phyloP scores from a whole-genome alignment of 2,329 filamentous ascomycete genomes.

The Phialocephala sp. region DNA sequence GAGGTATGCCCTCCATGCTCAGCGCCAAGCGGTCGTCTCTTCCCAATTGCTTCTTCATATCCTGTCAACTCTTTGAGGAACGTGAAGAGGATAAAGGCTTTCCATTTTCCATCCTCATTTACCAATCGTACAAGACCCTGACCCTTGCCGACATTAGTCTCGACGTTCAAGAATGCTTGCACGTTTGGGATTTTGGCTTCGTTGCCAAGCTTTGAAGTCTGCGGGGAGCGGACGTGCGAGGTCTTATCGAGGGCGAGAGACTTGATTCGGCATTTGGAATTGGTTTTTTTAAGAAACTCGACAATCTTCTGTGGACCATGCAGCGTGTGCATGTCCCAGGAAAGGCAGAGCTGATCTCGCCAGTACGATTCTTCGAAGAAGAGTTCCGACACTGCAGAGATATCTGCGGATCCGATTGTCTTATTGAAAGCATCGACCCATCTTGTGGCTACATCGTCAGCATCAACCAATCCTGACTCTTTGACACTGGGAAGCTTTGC shows the following conservation, averaged over 20 bases:
- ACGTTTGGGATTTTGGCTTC: constrained; percentile 52
- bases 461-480: constrained; percentile 23
- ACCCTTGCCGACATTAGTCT: constrained; percentile 60
- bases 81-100: constrained; percentile 69
- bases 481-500: constrained; percentile 29
- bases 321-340: constrained; percentile 61
- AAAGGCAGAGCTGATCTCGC: constrained; percentile 62
- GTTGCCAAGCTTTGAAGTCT: constrained; percentile 52
- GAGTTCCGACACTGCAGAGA: constrained; percentile 44
- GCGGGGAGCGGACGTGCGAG: constrained; percentile 29
- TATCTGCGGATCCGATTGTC: constrained; percentile 46
- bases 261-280: constrained; percentile 40
- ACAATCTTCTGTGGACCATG: constrained; percentile 48
- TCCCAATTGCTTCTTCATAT: constrained; percentile 55
- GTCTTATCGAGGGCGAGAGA: constrained; percentile 46
- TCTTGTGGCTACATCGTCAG: constrained; percentile 20
- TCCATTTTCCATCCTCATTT: constrained; percentile 54
- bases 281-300: constrained; percentile 38
- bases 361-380: constrained; percentile 57
- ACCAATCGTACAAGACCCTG: constrained; percentile 61
- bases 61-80: constrained; percentile 59
- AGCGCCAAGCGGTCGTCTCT: constrained; percentile 59
- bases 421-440: constrained; percentile 45
- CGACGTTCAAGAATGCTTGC: constrained; percentile 60
- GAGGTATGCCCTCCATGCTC: constrained; percentile 57